These are phyloP conservation scores for Hypoxylon sp. DNA, from an alignment of 2,329 filamentous ascomycete species.

Conservation along the genomic window DNA sequence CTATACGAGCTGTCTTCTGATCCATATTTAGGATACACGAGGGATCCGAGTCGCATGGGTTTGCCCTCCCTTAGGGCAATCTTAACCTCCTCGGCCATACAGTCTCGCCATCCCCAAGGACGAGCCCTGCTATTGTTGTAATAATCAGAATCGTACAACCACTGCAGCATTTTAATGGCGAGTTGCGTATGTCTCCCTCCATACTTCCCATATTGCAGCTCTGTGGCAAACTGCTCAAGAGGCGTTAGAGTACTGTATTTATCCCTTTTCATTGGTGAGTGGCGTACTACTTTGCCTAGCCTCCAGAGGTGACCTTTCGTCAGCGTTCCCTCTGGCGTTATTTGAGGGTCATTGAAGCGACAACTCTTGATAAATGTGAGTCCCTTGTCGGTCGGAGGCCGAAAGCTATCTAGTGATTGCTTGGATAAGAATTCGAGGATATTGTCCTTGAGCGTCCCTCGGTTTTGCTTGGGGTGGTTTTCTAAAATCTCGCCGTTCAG, in stretches of 20 bases:
- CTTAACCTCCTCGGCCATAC: slow-evolving; percentile 50
- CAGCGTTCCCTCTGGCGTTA: slow-evolving; percentile 44
- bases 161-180: slow-evolving; percentile 39
- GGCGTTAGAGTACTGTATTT: slow-evolving; percentile 46
- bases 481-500: slow-evolving; percentile 54
- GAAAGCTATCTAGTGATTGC: slow-evolving; percentile 50
- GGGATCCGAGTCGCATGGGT: slow-evolving; percentile 46
- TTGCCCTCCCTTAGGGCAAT: slow-evolving; percentile 49
- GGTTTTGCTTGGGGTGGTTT: slow-evolving; percentile 43
- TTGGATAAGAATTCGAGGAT: slow-evolving; percentile 49
- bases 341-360: slow-evolving; percentile 48
- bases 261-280: slow-evolving; percentile 43
- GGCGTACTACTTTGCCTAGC: slow-evolving; percentile 49
- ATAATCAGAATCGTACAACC: slow-evolving; percentile 22
- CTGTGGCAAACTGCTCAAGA: slow-evolving; percentile 47
- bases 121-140: slow-evolving; percentile 18
- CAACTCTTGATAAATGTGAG: slow-evolving; percentile 54
- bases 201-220: slow-evolving; percentile 45
- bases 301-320: slow-evolving; percentile 51
- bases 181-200: slow-evolving; percentile 45
- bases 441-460: slow-evolving; percentile 45
- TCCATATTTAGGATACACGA: slow-evolving; percentile 42
- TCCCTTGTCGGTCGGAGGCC: slow-evolving; percentile 47
- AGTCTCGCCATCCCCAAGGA: slow-evolving; percentile 45
- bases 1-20: slow-evolving; percentile 32